phyloP scores from a whole-genome alignment of 1,139 yeast species.

The Zygosaccharomyces sapae region DNA sequence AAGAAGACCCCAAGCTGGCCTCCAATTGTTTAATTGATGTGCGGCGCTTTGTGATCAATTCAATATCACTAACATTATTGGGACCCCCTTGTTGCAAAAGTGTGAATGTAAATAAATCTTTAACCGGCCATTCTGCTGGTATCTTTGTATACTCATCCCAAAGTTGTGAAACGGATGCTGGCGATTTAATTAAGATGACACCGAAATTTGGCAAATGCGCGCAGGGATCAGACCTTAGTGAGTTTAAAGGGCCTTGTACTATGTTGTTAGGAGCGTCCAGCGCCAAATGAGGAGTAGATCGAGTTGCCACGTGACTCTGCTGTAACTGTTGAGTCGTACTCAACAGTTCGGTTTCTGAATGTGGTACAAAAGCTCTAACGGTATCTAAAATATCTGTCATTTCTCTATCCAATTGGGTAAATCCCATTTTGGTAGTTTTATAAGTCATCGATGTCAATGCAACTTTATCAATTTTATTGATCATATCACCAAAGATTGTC shows the following conservation, averaged over 20 bases:
- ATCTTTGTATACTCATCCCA: constrained; percentile 32
- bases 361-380: constrained; percentile 1
- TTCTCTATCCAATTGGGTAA: constrained; percentile 8
- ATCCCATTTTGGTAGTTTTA: constrained; percentile 6
- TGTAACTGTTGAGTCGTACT: neutral
- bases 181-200: constrained; percentile 31
- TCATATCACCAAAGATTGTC: constrained; percentile 17
- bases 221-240: constrained; percentile 22
- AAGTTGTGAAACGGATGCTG: constrained; percentile 26
- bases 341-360: neutral
- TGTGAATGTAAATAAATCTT: constrained; percentile 22
- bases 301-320: too few relatives aligned
- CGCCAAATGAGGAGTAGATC: neutral
- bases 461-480: constrained; percentile 19
- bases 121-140: constrained; percentile 29
- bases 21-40: constrained; percentile 28
- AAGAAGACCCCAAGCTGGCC: constrained; percentile 25
- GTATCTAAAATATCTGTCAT: constrained; percentile 7
- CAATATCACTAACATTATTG: constrained; percentile 14
- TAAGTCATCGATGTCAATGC: constrained; percentile 8
- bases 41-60: constrained; percentile 21
- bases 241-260: too few relatives aligned
- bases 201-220: constrained; percentile 27
- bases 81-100: constrained; percentile 17
- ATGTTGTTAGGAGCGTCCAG: neutral